Conservation (phyloP, 495 filamentous ascomycete species). For the Penicillium arizonense region DNA sequence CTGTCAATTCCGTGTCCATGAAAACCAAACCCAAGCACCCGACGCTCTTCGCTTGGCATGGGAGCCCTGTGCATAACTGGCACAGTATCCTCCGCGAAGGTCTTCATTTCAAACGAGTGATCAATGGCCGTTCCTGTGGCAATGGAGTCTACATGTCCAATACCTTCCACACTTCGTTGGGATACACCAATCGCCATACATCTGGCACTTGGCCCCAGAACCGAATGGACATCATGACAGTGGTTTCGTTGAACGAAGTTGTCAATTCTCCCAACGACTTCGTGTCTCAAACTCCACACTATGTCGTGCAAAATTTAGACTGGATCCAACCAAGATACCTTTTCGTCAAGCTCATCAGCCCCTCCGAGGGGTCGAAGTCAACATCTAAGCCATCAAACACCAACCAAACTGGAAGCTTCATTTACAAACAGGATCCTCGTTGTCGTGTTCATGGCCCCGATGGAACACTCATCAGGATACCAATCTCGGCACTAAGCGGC, state of each 20-base stretch:
- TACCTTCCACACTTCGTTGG: conserved; percentile 53
- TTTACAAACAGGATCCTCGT: conserved; percentile 56
- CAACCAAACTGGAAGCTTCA: background rate
- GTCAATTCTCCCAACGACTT: conserved; percentile 72
- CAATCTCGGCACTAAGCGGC: conserved; percentile 47
- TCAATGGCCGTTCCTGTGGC: conserved; percentile 69
- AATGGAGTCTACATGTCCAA: conserved; percentile 80
- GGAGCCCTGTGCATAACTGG: conserved; percentile 77
- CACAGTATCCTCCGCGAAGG: conserved; percentile 86
- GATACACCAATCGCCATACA: conserved; percentile 43
- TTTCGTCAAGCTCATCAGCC: conserved; percentile 54
- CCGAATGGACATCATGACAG: conserved; percentile 51
- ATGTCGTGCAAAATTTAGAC: conserved; percentile 73
- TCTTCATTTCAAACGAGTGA: conserved; percentile 62
- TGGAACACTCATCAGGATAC: conserved; percentile 40
- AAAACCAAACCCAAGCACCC: conserved; percentile 47
- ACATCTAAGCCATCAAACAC: background rate
- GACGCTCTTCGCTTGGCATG: conserved; percentile 83
- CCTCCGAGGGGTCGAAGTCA: too few species aligned
- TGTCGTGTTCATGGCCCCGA: conserved; percentile 39
- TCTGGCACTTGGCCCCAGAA: conserved; percentile 62
- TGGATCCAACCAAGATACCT: conserved; percentile 94
- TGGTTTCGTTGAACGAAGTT: conserved; percentile 84
- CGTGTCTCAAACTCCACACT: conserved; percentile 50
- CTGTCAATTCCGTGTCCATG: conserved; percentile 50